A percentile compares a stretch with the other conserved stretches of the same genome.
Conservation (phyloP, 73 alveolate species). For the Diophrys sp. region DNA sequence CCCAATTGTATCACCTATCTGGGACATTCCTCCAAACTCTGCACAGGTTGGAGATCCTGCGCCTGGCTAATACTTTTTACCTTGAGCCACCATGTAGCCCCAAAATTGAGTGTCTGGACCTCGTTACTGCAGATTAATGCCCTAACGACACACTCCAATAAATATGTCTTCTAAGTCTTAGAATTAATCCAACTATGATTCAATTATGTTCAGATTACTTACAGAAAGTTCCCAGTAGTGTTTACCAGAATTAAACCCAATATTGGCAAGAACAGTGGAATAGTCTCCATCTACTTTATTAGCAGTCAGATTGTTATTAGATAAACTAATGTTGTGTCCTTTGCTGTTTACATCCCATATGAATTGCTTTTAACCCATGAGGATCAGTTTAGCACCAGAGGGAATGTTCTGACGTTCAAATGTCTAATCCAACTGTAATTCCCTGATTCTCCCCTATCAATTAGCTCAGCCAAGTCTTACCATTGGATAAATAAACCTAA, state of each 20-base stretch:
- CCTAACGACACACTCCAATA: constrained; percentile 41
- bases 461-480: too few relatives aligned
- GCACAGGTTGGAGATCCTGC: constrained; percentile 20
- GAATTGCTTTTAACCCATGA: constrained; percentile 49
- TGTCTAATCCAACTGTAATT: constrained; percentile 33
- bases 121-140: constrained; percentile 26
- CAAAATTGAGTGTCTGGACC: constrained; percentile 45
- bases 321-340: constrained; percentile 25
- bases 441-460: constrained; percentile 41
- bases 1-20: constrained; percentile 51
- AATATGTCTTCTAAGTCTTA: constrained; percentile 57
- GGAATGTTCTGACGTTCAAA: constrained; percentile 45
- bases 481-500: constrained; percentile 59
- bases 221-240: constrained; percentile 60
- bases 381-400: constrained; percentile 34
- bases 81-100: constrained; percentile 57
- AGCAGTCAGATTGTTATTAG: constrained; percentile 48
- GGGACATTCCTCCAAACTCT: constrained; percentile 55
- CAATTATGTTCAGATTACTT: background rate
- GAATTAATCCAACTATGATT: constrained; percentile 28
- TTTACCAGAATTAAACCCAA: constrained; percentile 45
- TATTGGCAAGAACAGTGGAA: constrained; percentile 48
- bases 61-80: constrained; percentile 36
- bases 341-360: constrained; percentile 54
- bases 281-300: constrained; percentile 50